Percentiles rank a stretch among this genome's conserved stretches.
Conservation (phyloP, 306 rosid genomes). For the Medicago ruthenica region DNA sequence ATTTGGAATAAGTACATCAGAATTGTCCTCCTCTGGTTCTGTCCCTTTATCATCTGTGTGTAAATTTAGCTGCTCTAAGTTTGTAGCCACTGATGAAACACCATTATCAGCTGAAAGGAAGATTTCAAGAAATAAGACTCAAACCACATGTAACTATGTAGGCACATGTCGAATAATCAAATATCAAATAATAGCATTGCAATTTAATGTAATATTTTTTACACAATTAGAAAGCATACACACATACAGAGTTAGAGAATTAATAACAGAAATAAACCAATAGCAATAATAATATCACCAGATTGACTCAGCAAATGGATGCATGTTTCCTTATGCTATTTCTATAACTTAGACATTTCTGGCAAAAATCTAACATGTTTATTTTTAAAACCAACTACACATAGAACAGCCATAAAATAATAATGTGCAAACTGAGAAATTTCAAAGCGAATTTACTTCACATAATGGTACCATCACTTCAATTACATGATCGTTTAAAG, state of each 20-base stretch:
- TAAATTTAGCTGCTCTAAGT: conserved; percentile 75
- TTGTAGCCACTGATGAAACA: conserved; percentile 68
- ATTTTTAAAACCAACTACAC: neutral
- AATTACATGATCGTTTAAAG: conserved; percentile 7
- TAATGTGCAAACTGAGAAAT: conserved; percentile 25
- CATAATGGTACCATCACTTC: neutral
- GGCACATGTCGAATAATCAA: neutral
- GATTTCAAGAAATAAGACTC: neutral
- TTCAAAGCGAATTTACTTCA: neutral
- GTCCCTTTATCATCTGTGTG: conserved; percentile 65
- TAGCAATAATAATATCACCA: neutral
- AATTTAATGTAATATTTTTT: neutral
- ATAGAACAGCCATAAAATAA: neutral
- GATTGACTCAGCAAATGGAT: conserved; percentile 24
- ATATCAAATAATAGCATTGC: conserved; percentile 11
- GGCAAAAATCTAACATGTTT: conserved; percentile 3
- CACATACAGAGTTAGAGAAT: neutral
- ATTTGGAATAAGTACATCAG: conserved; percentile 91
- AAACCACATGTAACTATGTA: conserved; percentile 6
- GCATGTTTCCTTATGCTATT: conserved; percentile 15
- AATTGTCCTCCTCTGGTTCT: conserved; percentile 71
- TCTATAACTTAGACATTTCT: neutral
- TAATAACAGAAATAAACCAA: neutral
- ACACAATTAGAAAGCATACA: conserved; percentile 27
- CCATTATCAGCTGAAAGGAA: conserved; percentile 68